A percentile compares a stretch with the other conserved stretches of the same genome.
phyloP scores from a whole-genome alignment of 768 basidiomycete species.

The Tremella mesenterica region DNA sequence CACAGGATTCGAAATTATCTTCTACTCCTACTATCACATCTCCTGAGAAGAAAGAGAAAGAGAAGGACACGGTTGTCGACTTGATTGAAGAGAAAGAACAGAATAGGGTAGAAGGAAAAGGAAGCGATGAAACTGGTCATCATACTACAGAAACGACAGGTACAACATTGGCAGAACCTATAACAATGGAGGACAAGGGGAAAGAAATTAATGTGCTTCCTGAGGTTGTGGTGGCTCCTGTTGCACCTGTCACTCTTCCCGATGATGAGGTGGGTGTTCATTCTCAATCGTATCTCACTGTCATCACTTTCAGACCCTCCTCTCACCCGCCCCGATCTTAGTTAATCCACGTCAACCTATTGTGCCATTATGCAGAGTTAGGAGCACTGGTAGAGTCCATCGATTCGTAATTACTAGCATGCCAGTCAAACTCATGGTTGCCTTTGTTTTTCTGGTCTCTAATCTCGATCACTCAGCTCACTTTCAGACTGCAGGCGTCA shows the following conservation, averaged over 20 bases:
- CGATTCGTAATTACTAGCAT: not conserved
- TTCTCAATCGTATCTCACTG: not conserved
- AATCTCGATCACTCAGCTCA: not conserved
- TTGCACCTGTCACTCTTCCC: slow-evolving; percentile 48
- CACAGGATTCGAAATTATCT: not conserved
- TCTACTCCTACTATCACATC: slow-evolving; percentile 3
- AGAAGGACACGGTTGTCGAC: not conserved
- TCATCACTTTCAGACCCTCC: no score
- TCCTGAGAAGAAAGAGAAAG: not conserved
- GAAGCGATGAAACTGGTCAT: not conserved
- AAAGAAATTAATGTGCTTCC: not conserved
- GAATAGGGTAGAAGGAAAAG: not conserved
- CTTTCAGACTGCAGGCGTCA: slow-evolving; percentile 63
- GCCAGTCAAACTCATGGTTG: not conserved
- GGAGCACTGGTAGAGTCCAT: not conserved
- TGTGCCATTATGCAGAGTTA: not conserved
- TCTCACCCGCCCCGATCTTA: no score
- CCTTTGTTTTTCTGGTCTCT: not conserved
- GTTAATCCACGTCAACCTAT: not conserved
- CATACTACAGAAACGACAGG: not conserved
- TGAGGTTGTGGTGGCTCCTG: slow-evolving; percentile 20
- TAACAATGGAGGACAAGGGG: slow-evolving; percentile 2
- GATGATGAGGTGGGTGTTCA: slow-evolving; percentile 51
- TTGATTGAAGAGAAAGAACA: not conserved
- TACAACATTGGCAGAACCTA: not conserved